phyloP scores from a whole-genome alignment of 805 yeast species.

The Barnettozyma populi region DNA sequence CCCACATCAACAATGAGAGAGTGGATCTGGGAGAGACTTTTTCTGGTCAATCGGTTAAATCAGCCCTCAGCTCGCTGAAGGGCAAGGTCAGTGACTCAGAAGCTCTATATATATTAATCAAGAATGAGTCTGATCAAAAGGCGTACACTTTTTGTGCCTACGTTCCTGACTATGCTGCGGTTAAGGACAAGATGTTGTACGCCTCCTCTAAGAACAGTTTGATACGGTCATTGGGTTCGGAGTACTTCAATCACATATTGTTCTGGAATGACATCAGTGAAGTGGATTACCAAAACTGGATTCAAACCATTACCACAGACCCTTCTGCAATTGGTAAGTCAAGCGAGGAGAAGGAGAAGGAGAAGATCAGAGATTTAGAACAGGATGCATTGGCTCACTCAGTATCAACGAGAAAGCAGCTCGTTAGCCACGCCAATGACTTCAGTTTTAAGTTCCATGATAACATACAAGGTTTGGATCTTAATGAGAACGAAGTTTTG shows the following conservation, averaged over 20 bases:
- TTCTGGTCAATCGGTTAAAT: constrained; percentile 27
- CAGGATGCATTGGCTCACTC: constrained; percentile 28
- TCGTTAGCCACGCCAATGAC: constrained; percentile 24
- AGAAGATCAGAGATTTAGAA: constrained; percentile 41
- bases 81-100: constrained; percentile 29
- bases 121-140: constrained; percentile 26
- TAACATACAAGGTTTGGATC: constrained; percentile 23
- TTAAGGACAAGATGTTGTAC: constrained; percentile 84
- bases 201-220: constrained; percentile 85
- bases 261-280: constrained; percentile 32
- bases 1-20: constrained; percentile 32
- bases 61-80: constrained; percentile 33
- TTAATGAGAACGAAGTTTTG: constrained; percentile 33
- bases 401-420: constrained; percentile 27
- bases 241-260: constrained; percentile 29
- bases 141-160: constrained; percentile 60
- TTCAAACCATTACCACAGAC: constrained; percentile 32
- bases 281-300: constrained; percentile 42
- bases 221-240: constrained; percentile 65
- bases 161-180: constrained; percentile 83
- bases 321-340: constrained; percentile 45
- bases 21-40: constrained; percentile 32
- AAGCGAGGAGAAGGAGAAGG: constrained; percentile 49
- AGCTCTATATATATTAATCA: constrained; percentile 48
- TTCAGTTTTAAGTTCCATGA: constrained; percentile 23